Evolutionary conservation across 1,284 basidiomycete genomes (phyloP).

Genomic region (Cerioporus squamosus): DNA sequence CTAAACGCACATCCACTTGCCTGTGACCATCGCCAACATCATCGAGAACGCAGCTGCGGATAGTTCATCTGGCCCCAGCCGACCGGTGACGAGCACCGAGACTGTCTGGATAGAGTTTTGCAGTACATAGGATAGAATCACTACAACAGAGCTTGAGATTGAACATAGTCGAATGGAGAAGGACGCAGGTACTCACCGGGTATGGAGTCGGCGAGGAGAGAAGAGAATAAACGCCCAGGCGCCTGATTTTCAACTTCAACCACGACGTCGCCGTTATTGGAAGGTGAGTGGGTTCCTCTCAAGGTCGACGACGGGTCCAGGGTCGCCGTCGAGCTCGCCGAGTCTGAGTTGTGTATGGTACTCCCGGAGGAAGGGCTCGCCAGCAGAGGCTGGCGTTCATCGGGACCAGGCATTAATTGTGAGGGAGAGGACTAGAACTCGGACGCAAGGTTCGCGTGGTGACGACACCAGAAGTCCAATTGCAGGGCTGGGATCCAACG

Average conservation of each 20-base stretch:
- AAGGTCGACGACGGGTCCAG: slow-evolving; percentile 12
- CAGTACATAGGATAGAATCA: slow-evolving; percentile 57
- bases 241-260: slow-evolving; percentile 23
- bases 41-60: slow-evolving; percentile 73
- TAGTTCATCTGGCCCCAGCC: slow-evolving; percentile 68
- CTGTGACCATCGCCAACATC: slow-evolving; percentile 73
- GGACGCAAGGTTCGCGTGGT: not conserved
- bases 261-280: slow-evolving; percentile 20
- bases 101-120: slow-evolving; percentile 76
- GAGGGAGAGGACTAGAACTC: not conserved
- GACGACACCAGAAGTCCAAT: too few species aligned
- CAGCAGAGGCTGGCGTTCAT: slow-evolving; percentile 30
- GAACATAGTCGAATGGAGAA: not conserved
- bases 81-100: slow-evolving; percentile 64
- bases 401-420: not conserved
- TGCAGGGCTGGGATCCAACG: not conserved
- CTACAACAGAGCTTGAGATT: slow-evolving; percentile 6
- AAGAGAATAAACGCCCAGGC: slow-evolving; percentile 46
- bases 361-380: not conserved
- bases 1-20: slow-evolving; percentile 48
- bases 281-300: slow-evolving; percentile 20
- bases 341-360: not conserved
- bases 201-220: slow-evolving; percentile 56
- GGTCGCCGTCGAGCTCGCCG: slow-evolving; percentile 11
- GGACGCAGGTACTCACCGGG: slow-evolving; percentile 47